phyloP scores from a whole-genome alignment of 495 filamentous ascomycete species.

The Aspergillus conjunctus region DNA sequence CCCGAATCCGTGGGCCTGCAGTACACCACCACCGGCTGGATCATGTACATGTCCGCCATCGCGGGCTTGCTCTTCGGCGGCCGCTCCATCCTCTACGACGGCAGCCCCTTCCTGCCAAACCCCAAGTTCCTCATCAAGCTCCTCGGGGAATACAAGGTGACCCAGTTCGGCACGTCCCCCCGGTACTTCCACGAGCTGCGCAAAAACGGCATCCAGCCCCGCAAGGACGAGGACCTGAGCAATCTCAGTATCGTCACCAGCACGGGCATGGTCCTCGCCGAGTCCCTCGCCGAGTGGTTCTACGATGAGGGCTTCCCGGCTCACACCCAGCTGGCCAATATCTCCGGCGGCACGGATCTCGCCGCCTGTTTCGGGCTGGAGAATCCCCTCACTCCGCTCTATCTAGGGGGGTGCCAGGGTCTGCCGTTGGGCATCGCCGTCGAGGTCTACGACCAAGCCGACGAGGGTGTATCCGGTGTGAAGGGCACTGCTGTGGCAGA shows the following conservation, averaged over 20 bases:
- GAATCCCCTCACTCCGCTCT: conserved; percentile 70
- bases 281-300: conserved; percentile 78
- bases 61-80: conserved; percentile 56
- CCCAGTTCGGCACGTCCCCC: conserved; percentile 68
- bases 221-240: conserved; percentile 61
- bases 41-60: conserved; percentile 73
- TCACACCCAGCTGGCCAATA: conserved; percentile 65
- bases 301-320: conserved; percentile 75
- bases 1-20: conserved; percentile 54
- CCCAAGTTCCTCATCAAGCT: conserved; percentile 60
- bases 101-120: conserved; percentile 72
- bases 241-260: conserved; percentile 59
- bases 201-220: conserved; percentile 59
- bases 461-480: conserved; percentile 54
- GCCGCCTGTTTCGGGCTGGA: conserved; percentile 69
- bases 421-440: conserved; percentile 64
- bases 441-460: conserved; percentile 62
- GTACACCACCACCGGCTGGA: conserved; percentile 75
- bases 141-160: conserved; percentile 44
- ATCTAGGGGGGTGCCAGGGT: conserved; percentile 70
- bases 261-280: conserved; percentile 78
- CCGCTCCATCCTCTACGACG: conserved; percentile 70
- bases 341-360: conserved; percentile 78
- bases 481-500: conserved; percentile 54
- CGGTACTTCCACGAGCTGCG: conserved; percentile 72